These are phyloP conservation scores for Ophiostoma ips DNA, from an alignment of 2,329 filamentous ascomycete genomes.

Conservation along the genomic window DNA sequence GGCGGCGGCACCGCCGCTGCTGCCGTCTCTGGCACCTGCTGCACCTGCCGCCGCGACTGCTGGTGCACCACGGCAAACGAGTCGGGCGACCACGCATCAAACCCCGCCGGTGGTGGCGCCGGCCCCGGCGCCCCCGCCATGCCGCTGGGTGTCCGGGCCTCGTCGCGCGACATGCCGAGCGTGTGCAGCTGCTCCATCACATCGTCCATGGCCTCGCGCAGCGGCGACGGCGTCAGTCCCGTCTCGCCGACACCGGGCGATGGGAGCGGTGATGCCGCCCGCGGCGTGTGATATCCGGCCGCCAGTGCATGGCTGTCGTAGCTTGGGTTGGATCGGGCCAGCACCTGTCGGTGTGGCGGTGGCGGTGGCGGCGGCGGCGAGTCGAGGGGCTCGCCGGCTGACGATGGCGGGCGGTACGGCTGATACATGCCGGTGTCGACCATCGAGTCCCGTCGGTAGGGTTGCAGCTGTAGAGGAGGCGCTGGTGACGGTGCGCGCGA, in stretches of 20 bases:
- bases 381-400: conserved; percentile 24
- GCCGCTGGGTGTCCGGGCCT: conserved; percentile 25
- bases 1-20: conserved; percentile 48
- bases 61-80: conserved; percentile 52
- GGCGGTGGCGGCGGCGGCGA: conserved; percentile 72
- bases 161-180: conserved; percentile 52
- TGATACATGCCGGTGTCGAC: conserved; percentile 13
- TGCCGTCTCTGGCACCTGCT: conserved; percentile 14
- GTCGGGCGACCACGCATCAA: conserved; percentile 82
- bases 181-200: conserved; percentile 92
- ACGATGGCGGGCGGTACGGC: conserved; percentile 12
- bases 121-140: background rate
- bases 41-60: conserved; percentile 23
- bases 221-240: conserved; percentile 73
- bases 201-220: conserved; percentile 93
- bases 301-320: too few species aligned
- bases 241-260: conserved; percentile 47
- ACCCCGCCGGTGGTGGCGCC: conserved; percentile 26
- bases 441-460: conserved; percentile 11
- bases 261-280: conserved; percentile 48
- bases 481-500: background rate
- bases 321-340: conserved; percentile 9
- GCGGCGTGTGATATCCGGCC: conserved; percentile 37
- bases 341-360: conserved; percentile 61
- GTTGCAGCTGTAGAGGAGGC: background rate